Base-by-base conservation (phyloP, 1,284 basidiomycete genomes). In the Ganoderma resinaceum region DNA sequence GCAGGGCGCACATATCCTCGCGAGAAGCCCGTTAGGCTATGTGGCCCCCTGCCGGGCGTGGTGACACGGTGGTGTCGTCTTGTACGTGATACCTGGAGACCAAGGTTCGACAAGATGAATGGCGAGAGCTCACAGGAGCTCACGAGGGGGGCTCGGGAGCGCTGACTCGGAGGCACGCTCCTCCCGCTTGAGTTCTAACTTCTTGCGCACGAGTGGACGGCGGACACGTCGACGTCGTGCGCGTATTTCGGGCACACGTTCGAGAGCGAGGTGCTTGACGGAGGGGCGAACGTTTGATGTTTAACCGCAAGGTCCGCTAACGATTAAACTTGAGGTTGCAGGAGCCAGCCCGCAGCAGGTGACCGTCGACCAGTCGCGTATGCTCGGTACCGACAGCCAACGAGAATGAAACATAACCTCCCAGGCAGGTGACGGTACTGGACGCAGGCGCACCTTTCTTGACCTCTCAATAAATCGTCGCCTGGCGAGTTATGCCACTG, bases 341-440 rank as follows among this genome's bases (percentile, higher is more conserved):
- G 46, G 18, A 8, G 38, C 23, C 37, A 40, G 8, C 37, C 46
- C 35, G 38, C 49, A 14, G 38, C 65, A 66, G 65, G 65, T 66
- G 65, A 66, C 64, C 46, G 59, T 52, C 23, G 65, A 46, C 58
- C 46, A 53, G 18, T 55, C 66, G 63, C 61, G 53, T 67, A 61
- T 57, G 49, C 61, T 61, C 66, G 67, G 70, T 63, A 66, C 61
- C 57, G 23, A 49, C 31, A 52, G 33, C 65, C 67, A 65, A 59
- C 59, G 43, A 55, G 37, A 49, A 33, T 49, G 33, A 37, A 49
- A 29, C 38, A 11, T 49, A 26, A 60, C 53, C 29, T 9, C 62
- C 40, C 29, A 53, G 29, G 20, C 70, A 72, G 68, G 57, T 72
- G 70, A 72, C 66, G 35, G 33, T 31, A 55, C 49, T 6, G 18